These are phyloP conservation scores for Fusarium nematophilum DNA, from an alignment of 2,329 filamentous ascomycete species.

Conservation along the genomic window DNA sequence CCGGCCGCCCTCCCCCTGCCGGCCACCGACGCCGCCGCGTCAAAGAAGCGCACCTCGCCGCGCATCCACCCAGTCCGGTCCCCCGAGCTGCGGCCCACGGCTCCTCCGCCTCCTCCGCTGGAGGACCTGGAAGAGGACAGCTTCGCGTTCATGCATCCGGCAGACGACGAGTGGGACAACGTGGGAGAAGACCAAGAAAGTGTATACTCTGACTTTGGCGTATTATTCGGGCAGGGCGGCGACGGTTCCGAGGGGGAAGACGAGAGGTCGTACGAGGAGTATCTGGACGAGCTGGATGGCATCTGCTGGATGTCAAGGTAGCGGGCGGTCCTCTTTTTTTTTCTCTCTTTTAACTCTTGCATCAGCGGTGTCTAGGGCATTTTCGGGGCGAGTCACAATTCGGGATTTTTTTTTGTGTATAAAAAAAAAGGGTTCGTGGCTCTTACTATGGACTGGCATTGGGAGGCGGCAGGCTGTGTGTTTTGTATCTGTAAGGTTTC, in stretches of 20 bases:
- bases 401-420: slow-evolving; percentile 21
- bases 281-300: slow-evolving; percentile 66
- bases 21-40: slow-evolving; percentile 40
- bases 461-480: slow-evolving; percentile 16
- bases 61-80: slow-evolving; percentile 49
- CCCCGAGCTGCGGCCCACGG: slow-evolving; percentile 47
- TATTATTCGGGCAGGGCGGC: slow-evolving; percentile 58
- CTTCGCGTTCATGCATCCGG: slow-evolving; percentile 60
- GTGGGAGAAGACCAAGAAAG: slow-evolving; percentile 58
- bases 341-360: too few species aligned
- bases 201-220: slow-evolving; percentile 66
- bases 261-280: slow-evolving; percentile 63
- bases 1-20: slow-evolving; percentile 46
- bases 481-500: slow-evolving; percentile 7
- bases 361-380: slow-evolving; percentile 9
- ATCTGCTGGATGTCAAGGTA: slow-evolving; percentile 58
- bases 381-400: slow-evolving; percentile 5
- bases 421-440: slow-evolving; percentile 22
- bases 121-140: slow-evolving; percentile 58
- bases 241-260: slow-evolving; percentile 43
- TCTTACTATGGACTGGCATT: slow-evolving; percentile 1
- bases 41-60: slow-evolving; percentile 44
- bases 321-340: too few species aligned
- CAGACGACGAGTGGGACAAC: slow-evolving; percentile 59
- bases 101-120: slow-evolving; percentile 26